Conservation (phyloP, 306 rosid species). For the Citrullus amarus region DNA sequence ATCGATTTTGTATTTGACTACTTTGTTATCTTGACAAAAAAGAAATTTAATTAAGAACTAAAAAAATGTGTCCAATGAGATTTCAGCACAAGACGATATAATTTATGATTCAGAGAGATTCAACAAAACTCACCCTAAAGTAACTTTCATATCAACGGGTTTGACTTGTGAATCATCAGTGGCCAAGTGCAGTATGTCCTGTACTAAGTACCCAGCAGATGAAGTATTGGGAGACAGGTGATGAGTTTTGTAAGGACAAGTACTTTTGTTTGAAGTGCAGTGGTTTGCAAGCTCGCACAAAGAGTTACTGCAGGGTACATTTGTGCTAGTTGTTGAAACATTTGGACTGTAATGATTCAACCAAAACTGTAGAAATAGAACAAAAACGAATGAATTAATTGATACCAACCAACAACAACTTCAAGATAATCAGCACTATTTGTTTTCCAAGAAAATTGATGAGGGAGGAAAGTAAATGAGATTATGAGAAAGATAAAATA, state of each 20-base stretch:
- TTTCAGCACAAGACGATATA: background rate
- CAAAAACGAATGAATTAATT: background rate
- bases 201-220: slow-evolving; percentile 55
- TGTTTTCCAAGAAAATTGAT: background rate
- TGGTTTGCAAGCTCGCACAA: slow-evolving; percentile 24
- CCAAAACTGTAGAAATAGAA: background rate
- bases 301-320: slow-evolving; percentile 48
- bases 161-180: slow-evolving; percentile 36
- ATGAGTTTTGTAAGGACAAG: slow-evolving; percentile 37
- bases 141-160: slow-evolving; percentile 22
- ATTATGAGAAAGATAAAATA: slow-evolving; percentile 7
- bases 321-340: slow-evolving; percentile 48
- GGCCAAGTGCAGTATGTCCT: slow-evolving; percentile 63
- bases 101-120: background rate
- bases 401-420: background rate
- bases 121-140: slow-evolving; percentile 52
- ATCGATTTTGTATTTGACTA: background rate
- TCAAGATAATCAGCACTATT: background rate
- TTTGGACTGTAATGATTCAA: slow-evolving; percentile 52
- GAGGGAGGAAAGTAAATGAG: background rate
- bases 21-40: background rate
- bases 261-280: slow-evolving; percentile 36
- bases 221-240: slow-evolving; percentile 55
- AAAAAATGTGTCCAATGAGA: background rate
- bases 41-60: background rate